Evolutionary conservation across 345 rosid species (phyloP), one percentile per base, ranked within the genome.

Genomic region (Acer campestre): DNA sequence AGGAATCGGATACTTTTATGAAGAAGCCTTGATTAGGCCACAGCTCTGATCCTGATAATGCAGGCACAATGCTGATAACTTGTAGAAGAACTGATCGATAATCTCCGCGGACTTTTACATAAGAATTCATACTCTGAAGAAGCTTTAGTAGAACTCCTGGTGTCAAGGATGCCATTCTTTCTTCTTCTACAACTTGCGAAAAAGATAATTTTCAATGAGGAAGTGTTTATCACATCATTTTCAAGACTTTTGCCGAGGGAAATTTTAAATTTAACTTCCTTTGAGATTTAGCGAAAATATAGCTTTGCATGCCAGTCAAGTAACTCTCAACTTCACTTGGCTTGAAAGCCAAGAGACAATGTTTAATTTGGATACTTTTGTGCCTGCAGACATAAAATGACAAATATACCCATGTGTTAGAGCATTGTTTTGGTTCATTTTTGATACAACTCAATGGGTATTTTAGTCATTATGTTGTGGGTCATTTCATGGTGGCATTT

Each of bases 1-100:
- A 92, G 12, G 97, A 93, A 77, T 95, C 99, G 0, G 97, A 95
- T 9, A 93, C 93, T 88, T 95, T 92, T 73, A 95, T 81, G 81
- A 93, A 95, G 84, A 93, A 95, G 10, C 98, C 99, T 75, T 90
- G 96, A 79, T 95, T 93, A 1, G 99, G 99, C 94, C 97, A 95
- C 70, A 93, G 86, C 73, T 93, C 97, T 25, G 93, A 88, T 73
- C 99, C 99, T 5, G 91, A 73, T 77, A 95, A 86, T 48, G 97
- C 99, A 66, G 97, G 97, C 40, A 95, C 96, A 29, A 95, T 93
- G 86, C 97, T 89, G 84, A 93, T 91, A 8, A 95, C 97, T 78
- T 95, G 99, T 23, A 92, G 81, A 2, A 95, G 93, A 67, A 91
- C 97, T 6, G 99, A 92, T 59, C 97, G 84, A 67, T 95, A 86